A percentile compares a stretch with the other conserved stretches of the same genome.
phyloP scores from a whole-genome alignment of 1,139 yeast species.

The Blastobotrys niveus region DNA sequence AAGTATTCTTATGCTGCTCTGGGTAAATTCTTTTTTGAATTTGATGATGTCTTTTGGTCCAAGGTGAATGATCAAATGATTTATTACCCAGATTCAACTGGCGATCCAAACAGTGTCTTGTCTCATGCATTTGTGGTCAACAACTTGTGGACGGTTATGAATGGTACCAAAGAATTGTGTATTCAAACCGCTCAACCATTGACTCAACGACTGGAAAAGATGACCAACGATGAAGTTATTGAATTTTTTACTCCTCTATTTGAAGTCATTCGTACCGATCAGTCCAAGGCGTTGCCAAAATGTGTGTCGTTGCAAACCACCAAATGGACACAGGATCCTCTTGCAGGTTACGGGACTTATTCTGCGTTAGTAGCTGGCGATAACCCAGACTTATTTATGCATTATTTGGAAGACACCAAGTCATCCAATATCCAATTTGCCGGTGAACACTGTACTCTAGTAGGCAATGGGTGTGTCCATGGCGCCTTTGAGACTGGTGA shows the following conservation, averaged over 20 bases:
- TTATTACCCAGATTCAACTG: conserved; percentile 22
- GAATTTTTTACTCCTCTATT: conserved; percentile 25
- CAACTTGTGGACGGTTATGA: conserved; percentile 22
- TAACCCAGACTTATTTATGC: conserved; percentile 49
- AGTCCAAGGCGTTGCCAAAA: conserved; percentile 32
- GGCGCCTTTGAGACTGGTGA: conserved; percentile 73
- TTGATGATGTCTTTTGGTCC: conserved; percentile 64
- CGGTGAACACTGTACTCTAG: conserved; percentile 70
- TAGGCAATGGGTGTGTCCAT: conserved; percentile 78
- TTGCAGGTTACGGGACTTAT: conserved; percentile 61
- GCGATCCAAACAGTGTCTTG: conserved; percentile 21
- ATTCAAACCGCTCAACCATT: conserved; percentile 26
- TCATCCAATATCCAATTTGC: conserved; percentile 53
- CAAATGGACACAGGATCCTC: conserved; percentile 68
- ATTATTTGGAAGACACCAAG: conserved; percentile 46
- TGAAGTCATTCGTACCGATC: conserved; percentile 23
- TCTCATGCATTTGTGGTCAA: conserved; percentile 24
- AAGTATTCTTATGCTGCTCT: conserved; percentile 62
- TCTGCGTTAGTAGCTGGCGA: conserved; percentile 58
- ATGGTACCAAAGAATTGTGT: conserved; percentile 25
- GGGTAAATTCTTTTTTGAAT: conserved; percentile 75
- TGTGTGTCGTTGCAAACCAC: conserved; percentile 54
- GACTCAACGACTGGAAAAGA: conserved; percentile 24
- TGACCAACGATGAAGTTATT: conserved; percentile 22
- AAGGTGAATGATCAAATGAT: conserved; percentile 37